These are phyloP conservation scores for Amyloporia xantha DNA, from an alignment of 768 basidiomycete species.

Conservation along the genomic window DNA sequence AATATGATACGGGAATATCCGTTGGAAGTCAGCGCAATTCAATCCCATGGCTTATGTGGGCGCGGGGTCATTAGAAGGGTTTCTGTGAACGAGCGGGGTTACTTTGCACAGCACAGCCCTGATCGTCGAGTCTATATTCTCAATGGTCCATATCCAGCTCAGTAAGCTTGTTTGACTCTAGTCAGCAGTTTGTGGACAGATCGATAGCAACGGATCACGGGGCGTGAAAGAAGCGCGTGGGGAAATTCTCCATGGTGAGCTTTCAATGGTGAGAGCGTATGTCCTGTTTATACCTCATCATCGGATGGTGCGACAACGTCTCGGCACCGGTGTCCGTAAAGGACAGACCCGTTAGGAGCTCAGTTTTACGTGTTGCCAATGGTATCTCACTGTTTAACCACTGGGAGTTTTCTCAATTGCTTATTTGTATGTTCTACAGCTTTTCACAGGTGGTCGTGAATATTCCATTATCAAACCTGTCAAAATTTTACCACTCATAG, in stretches of 20 bases:
- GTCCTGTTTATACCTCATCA: too few relatives aligned
- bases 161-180: neutral
- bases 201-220: constrained; percentile 3
- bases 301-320: too few relatives aligned
- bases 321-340: too few relatives aligned
- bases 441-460: too few relatives aligned
- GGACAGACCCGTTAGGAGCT: too few relatives aligned
- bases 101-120: neutral
- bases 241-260: neutral
- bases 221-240: neutral
- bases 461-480: too few relatives aligned
- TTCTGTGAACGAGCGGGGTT: neutral
- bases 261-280: too few relatives aligned
- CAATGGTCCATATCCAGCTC: neutral
- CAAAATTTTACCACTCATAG: too few relatives aligned
- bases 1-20: neutral
- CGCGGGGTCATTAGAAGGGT: neutral
- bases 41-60: neutral
- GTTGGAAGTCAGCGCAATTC: neutral
- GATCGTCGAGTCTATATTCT: constrained; percentile 1
- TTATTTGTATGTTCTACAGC: too few relatives aligned
- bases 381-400: too few relatives aligned
- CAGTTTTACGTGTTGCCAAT: too few relatives aligned
- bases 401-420: too few relatives aligned
- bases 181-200: neutral